Evolutionary conservation across 176 grass and related monocot genomes (phyloP).

Genomic region (Themeda triandra): DNA sequence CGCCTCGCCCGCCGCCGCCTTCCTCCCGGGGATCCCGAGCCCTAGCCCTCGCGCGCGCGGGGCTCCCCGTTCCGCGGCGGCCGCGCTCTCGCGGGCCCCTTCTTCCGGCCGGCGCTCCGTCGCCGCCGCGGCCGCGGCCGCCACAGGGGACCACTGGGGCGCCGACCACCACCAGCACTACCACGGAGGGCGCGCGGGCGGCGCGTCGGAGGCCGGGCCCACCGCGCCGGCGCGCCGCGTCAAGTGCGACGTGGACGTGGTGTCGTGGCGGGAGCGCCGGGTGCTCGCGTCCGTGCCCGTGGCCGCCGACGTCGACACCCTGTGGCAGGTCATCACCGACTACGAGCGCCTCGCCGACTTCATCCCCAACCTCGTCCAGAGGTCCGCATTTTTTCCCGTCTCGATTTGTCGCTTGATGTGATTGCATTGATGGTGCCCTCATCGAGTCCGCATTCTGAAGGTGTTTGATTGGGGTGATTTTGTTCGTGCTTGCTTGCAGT

Average conservation of each 20-base stretch:
- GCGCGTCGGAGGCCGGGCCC: neutral
- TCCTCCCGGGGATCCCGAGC: neutral
- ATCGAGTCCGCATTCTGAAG: neutral
- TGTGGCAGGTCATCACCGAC: constrained; percentile 93
- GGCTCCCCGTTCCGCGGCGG: neutral
- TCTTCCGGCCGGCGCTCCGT: constrained; percentile 6
- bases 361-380: constrained; percentile 91
- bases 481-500: constrained; percentile 29
- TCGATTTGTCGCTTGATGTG: neutral
- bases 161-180: constrained; percentile 13
- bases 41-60: neutral
- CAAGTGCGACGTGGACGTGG: constrained; percentile 79
- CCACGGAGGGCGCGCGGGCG: neutral
- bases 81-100: constrained; percentile 22
- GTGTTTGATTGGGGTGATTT: neutral
- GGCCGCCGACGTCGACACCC: constrained; percentile 70
- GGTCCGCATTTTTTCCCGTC: constrained; percentile 29
- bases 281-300: constrained; percentile 63
- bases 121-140: constrained; percentile 14
- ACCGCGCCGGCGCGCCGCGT: constrained; percentile 17
- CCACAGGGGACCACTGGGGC: constrained; percentile 43
- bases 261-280: constrained; percentile 93
- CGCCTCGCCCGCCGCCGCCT: constrained; percentile 31
- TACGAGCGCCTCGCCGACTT: constrained; percentile 92
- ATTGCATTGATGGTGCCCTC: neutral